Evolutionary conservation across 2,329 filamentous ascomycete genomes (phyloP), one percentile per base, ranked within the genome.

Genomic region (Colletotrichum orbiculare): DNA sequence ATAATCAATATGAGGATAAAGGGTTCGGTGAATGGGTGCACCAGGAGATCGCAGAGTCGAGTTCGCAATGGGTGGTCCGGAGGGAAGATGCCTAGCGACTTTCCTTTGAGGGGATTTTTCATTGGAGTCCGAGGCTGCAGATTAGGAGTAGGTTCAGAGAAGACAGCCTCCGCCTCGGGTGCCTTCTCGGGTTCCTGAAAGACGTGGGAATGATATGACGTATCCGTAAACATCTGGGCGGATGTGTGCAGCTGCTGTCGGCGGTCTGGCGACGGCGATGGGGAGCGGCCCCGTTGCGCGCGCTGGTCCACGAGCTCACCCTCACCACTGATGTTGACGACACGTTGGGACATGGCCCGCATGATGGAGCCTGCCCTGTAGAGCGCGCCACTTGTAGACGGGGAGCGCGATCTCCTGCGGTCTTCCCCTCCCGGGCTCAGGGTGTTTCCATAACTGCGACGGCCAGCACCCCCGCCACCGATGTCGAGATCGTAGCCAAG

Each of bases 321-420:
- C 73, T 98, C 96, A 74, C 97, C 97, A 78, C 94, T 97, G 71
- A 99, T 87, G 74, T 98, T 98, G 73, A 99, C 96, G 60, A 99
- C 94, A 81, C 96, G 93, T 80, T 97, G 94, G 38, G 96, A 98
- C 89, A 99, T 97, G 67, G 88, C 88, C 69, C 91, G 87, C 77
- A 94, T 87, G 71, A 94, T 92, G 8, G 91, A 92, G 48, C 91
- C 87, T 66, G 91, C 91, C 70, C 88, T 84, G 33, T 85, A 87
- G 56, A 94, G 76, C 15, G 91, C 90, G 34, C 86, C 86, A 10
- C 87, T 84, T 8, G 86, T 84, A 15, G 89, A 89, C 2, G 87
- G 82, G 2, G 90, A 88, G 43, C 89, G 82, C 47, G 90, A 91
- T 48, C 85, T 81, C 56, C 83, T 58, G 10, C 60, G 81, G 64